Percentiles rank a stretch among this genome's conserved stretches.
phyloP scores from a whole-genome alignment of 2,329 filamentous ascomycete genomes.

The Venturia asperata region DNA sequence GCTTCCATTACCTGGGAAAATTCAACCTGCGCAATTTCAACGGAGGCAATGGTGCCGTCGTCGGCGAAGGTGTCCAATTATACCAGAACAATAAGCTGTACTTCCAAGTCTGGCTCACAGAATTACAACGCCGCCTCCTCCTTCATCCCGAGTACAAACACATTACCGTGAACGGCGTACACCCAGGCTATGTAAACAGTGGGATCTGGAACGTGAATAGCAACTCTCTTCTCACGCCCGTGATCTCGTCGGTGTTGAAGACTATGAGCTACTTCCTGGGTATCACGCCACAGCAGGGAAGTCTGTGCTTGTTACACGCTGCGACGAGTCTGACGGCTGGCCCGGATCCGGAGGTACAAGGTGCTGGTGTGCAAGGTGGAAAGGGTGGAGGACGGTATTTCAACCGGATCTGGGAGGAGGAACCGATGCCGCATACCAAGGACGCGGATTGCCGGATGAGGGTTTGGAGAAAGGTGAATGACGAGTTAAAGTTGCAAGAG shows the following conservation, averaged over 20 bases:
- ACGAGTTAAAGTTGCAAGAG: slow-evolving; percentile 23
- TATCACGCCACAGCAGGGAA: slow-evolving; percentile 26
- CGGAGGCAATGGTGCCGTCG: slow-evolving; percentile 19
- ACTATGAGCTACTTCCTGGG: slow-evolving; percentile 21
- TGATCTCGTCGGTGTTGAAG: slow-evolving; percentile 17
- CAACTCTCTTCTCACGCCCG: slow-evolving; percentile 31
- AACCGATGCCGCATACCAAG: slow-evolving; percentile 26
- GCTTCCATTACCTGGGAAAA: slow-evolving; percentile 27
- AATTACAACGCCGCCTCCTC: slow-evolving; percentile 27
- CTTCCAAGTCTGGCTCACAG: slow-evolving; percentile 31
- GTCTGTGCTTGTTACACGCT: slow-evolving; percentile 24
- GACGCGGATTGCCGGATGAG: slow-evolving; percentile 23
- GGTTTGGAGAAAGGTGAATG: slow-evolving; percentile 26
- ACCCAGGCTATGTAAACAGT: slow-evolving; percentile 29
- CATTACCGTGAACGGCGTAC: slow-evolving; percentile 29
- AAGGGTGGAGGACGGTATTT: slow-evolving; percentile 25
- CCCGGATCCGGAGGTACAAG: slow-evolving; percentile 22
- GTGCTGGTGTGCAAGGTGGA: slow-evolving; percentile 20
- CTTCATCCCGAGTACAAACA: slow-evolving; percentile 24
- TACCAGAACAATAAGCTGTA: slow-evolving; percentile 32
- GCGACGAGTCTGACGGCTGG: slow-evolving; percentile 23
- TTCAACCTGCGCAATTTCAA: slow-evolving; percentile 28
- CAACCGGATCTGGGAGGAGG: slow-evolving; percentile 25
- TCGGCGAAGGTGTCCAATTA: slow-evolving; percentile 19
- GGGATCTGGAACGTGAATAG: slow-evolving; percentile 30